Evolutionary conservation across 179 eudicot genomes (phyloP), one percentile per base, ranked within the genome.

Genomic region (Monotropa hypopitys): DNA sequence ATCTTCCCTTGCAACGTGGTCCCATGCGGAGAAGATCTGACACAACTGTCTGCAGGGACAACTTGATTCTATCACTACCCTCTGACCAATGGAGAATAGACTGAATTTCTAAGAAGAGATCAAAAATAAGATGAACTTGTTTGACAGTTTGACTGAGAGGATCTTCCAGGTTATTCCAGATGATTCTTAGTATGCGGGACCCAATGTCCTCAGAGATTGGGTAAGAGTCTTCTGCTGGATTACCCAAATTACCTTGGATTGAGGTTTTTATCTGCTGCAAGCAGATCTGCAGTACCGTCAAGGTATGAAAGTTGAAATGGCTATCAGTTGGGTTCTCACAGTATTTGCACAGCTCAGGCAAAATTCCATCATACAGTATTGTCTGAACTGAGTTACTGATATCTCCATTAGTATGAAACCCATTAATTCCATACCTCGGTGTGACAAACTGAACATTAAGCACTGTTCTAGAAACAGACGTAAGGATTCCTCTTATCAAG

Each of bases 101-200:
- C 81, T 88, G 93, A 77, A 95, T 89, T 77, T 91, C 98, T 76
- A 93, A 81, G 77, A 93, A 90, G 51, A 95, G 90, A 89, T 95
- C 98, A 80, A 95, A 87, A 72, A 93, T 88, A 66, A 95, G 90
- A 87, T 95, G 98, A 76, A 93, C 97, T 87, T 95, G 99, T 84
- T 95, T 93, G 73, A 95, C 99, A 23, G 99, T 93, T 86, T 95
- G 99, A 78, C 90, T 95, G 38, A 95, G 86, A 79, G 99, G 88
- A 72, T 95, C 99, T 82, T 93, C 99, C 70, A 95, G 84, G 83
- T 95, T 95, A 83, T 93, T 95, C 99, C 99, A 95, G 81, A 93
- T 85, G 23, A 93, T 88, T 75, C 88, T 87, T 74, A 91, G 78
- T 59, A 91, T 82, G 65, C 92, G 88, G 54, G 87, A 74, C 32